A percentile compares a stretch with the other conserved stretches of the same genome.
phyloP scores from a whole-genome alignment of 2,329 filamentous ascomycete genomes.

The Epichloe coenophiala region DNA sequence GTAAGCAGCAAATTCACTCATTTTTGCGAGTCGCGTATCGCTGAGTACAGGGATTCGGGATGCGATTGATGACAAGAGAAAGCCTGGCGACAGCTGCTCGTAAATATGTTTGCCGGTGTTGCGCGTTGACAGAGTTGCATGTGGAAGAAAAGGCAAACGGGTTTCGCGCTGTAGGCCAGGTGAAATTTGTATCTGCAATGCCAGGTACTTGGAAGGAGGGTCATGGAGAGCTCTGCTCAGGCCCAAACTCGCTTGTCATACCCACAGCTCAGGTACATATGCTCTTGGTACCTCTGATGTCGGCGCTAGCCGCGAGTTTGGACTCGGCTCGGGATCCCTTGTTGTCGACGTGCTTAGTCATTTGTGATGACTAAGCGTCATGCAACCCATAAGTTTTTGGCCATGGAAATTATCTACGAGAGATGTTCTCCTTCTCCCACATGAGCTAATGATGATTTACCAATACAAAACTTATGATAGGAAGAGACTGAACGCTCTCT shows the following conservation, averaged over 20 bases:
- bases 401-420: not conserved
- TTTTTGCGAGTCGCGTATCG: slow-evolving; percentile 21
- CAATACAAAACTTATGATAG: slow-evolving; percentile 44
- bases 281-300: not conserved
- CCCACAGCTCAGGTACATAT: not conserved
- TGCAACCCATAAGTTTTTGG: not conserved
- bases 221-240: not conserved
- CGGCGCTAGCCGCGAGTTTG: not conserved
- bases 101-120: not conserved
- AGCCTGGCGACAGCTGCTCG: not conserved
- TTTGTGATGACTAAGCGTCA: not conserved
- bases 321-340: not conserved
- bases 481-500: slow-evolving; percentile 52
- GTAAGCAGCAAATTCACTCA: slow-evolving; percentile 60
- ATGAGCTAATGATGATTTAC: slow-evolving; percentile 48
- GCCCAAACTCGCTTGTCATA: not conserved
- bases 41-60: not conserved
- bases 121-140: slow-evolving; percentile 1
- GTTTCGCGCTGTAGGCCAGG: not conserved
- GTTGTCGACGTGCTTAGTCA: not conserved
- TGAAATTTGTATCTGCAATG: not conserved
- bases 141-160: not conserved
- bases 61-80: not conserved
- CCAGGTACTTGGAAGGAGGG: not conserved
- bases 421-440: slow-evolving; percentile 14